phyloP scores from a whole-genome alignment of 176 grass and related monocot species.

The Themeda triandra region DNA sequence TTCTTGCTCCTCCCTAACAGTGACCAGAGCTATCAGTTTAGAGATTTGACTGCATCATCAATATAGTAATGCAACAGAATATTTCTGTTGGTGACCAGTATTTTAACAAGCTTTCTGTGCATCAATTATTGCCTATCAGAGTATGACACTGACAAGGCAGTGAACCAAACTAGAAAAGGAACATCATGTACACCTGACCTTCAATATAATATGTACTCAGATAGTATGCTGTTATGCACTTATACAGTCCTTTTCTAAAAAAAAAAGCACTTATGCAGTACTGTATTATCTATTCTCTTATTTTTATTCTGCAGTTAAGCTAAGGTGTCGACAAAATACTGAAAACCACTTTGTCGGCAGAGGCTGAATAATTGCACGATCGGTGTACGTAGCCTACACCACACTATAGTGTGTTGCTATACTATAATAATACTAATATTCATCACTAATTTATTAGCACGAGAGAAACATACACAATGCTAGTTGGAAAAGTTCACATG shows the following conservation, averaged over 20 bases:
- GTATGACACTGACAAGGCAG: conserved; percentile 32
- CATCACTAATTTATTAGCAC: background rate
- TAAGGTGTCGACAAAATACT: background rate
- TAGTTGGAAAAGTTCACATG: conserved; percentile 27
- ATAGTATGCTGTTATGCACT: background rate
- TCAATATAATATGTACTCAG: background rate
- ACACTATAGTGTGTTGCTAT: background rate
- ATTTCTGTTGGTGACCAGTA: conserved; percentile 19
- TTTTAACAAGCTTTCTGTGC: conserved; percentile 12
- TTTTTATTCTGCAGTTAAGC: conserved; percentile 2
- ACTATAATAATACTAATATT: background rate
- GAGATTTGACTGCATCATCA: background rate
- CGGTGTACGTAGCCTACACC: background rate
- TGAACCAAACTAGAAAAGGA: background rate
- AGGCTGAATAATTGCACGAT: conserved; percentile 6
- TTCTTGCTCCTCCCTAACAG: background rate
- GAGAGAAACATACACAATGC: background rate
- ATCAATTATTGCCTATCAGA: conserved; percentile 23
- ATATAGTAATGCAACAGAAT: background rate
- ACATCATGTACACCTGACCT: background rate
- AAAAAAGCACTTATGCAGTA: too few species aligned
- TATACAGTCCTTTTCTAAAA: background rate
- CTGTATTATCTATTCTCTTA: background rate
- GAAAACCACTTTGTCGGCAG: background rate
- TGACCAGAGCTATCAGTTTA: background rate